Evolutionary conservation across 305 asterid species (phyloP).

Genomic region (Fraxinus latifolia): DNA sequence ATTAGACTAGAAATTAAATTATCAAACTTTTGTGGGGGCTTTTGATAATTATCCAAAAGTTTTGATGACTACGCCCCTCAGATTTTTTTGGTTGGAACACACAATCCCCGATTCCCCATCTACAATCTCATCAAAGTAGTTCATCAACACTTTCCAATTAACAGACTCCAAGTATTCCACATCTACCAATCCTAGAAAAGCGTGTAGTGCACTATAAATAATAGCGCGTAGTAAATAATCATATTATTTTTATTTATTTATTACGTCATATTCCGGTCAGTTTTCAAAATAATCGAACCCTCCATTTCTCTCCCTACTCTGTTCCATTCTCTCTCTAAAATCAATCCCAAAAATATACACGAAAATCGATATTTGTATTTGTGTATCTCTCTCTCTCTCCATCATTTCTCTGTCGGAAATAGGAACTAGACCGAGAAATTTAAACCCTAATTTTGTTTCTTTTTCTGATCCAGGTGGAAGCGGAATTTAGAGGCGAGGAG

Average conservation of each 20-base stretch:
- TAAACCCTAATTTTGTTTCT: constrained; percentile 30
- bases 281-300: constrained; percentile 20
- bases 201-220: neutral
- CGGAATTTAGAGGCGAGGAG: constrained; percentile 21
- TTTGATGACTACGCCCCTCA: neutral
- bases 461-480: constrained; percentile 26
- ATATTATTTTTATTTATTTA: constrained; percentile 8
- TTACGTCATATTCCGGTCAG: constrained; percentile 27
- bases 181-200: constrained; percentile 6
- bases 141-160: constrained; percentile 10
- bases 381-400: constrained; percentile 12
- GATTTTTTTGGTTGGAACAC: neutral
- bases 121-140: neutral
- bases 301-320: constrained; percentile 10
- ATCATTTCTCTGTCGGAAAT: constrained; percentile 31
- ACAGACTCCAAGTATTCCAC: neutral
- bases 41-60: neutral
- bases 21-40: neutral
- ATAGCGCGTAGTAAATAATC: constrained; percentile 12
- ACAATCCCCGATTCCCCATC: neutral
- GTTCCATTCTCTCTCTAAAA: constrained; percentile 13
- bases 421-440: constrained; percentile 23
- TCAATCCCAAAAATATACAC: constrained; percentile 26
- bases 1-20: neutral
- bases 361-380: constrained; percentile 5